These are phyloP conservation scores for Xylaria sp. DNA, from an alignment of 2,329 filamentous ascomycete species.

Conservation along the genomic window DNA sequence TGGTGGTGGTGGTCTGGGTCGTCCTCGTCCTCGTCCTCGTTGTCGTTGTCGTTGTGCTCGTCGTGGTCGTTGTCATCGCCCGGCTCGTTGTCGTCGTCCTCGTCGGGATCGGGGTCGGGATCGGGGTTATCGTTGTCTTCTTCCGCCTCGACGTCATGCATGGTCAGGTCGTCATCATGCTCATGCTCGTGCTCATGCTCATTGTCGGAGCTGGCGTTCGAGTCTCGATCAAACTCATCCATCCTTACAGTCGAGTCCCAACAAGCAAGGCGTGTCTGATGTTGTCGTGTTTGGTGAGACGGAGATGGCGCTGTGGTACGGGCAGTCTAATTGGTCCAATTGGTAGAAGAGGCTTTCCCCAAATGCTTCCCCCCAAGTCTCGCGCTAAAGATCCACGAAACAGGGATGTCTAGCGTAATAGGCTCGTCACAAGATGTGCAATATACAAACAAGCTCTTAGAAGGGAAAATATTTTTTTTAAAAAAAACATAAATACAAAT, in stretches of 20 bases:
- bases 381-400: no score
- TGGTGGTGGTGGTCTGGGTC: slow-evolving; percentile 44
- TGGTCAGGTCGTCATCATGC: slow-evolving; percentile 39
- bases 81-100: slow-evolving; percentile 47
- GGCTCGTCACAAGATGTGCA: no score
- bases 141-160: slow-evolving; percentile 38
- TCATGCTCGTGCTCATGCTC: slow-evolving; percentile 48
- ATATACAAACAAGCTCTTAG: no score
- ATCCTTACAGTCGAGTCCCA: slow-evolving; percentile 33
- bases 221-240: slow-evolving; percentile 48
- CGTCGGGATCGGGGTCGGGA: slow-evolving; percentile 39
- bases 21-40: slow-evolving; percentile 45
- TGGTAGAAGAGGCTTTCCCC: no score
- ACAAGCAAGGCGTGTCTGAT: neutral
- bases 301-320: no score
- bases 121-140: slow-evolving; percentile 41
- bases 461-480: no score
- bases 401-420: no score
- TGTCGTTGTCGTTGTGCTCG: slow-evolving; percentile 42
- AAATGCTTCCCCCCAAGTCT: no score
- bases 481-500: no score
- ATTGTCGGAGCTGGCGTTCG: slow-evolving; percentile 52
- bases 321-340: no score
- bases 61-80: slow-evolving; percentile 41
- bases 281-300: neutral